Conservation (phyloP, 371 early-diverging fungal species). For the Mucor sp. region DNA sequence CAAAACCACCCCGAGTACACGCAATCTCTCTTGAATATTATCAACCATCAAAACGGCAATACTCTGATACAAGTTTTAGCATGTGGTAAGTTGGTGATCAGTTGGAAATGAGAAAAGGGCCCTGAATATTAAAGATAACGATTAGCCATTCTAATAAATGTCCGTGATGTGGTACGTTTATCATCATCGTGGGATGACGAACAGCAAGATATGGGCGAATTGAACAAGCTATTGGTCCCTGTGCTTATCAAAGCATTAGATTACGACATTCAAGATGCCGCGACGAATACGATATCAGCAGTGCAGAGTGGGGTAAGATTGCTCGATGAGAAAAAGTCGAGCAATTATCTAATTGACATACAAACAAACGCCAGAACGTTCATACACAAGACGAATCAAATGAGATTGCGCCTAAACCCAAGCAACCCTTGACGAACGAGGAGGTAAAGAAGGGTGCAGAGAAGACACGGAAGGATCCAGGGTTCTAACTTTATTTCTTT, state of each 20-base stretch:
- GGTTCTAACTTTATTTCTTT: background rate
- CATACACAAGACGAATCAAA: constrained; percentile 32
- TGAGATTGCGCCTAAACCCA: constrained; percentile 49
- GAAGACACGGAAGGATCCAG: background rate
- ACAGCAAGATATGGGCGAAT: constrained; percentile 32
- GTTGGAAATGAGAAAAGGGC: background rate
- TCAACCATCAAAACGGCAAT: constrained; percentile 42
- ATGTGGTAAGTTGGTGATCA: constrained; percentile 44
- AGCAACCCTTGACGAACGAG: constrained; percentile 51
- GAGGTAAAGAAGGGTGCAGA: constrained; percentile 27
- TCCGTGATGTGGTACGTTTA: constrained; percentile 37
- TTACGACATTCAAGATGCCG: constrained; percentile 65
- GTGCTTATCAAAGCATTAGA: constrained; percentile 55
- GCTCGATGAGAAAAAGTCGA: background rate
- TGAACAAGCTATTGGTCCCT: constrained; percentile 58
- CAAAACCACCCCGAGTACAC: constrained; percentile 61
- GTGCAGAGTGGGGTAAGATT: constrained; percentile 49
- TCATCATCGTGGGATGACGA: constrained; percentile 47
- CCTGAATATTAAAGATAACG: background rate
- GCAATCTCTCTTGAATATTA: constrained; percentile 51
- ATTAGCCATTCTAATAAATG: constrained; percentile 45
- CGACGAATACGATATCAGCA: constrained; percentile 49
- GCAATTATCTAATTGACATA: background rate
- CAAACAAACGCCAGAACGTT: constrained; percentile 27
- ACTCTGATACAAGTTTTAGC: constrained; percentile 57